These are phyloP conservation scores for Endocalyx cinctus DNA, from an alignment of 2,329 filamentous ascomycete species.

Conservation along the genomic window DNA sequence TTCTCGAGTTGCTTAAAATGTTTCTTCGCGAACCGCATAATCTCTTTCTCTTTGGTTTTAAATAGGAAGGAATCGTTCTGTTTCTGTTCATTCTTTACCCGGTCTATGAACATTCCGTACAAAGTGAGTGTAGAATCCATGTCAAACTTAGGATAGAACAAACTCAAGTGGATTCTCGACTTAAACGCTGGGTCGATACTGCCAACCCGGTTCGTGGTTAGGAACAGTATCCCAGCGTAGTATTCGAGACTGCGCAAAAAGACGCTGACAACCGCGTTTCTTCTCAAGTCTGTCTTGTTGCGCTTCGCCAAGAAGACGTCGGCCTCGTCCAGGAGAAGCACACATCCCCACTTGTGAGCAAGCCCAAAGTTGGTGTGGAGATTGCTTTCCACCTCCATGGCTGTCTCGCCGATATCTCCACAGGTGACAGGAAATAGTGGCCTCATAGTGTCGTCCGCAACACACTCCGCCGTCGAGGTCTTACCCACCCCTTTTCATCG, in stretches of 20 bases:
- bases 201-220: conserved; percentile 36
- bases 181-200: conserved; percentile 9
- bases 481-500: conserved; percentile 8
- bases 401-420: conserved; percentile 8
- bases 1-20: conserved; percentile 7
- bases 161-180: conserved; percentile 7
- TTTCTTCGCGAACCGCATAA: conserved; percentile 7
- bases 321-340: conserved; percentile 12
- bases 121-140: conserved; percentile 3
- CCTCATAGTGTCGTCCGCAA: conserved; percentile 8
- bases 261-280: conserved; percentile 28
- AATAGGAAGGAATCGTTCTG: conserved; percentile 1
- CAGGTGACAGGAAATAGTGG: conserved; percentile 12
- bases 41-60: conserved; percentile 8
- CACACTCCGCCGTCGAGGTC: conserved; percentile 11
- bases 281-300: conserved; percentile 13
- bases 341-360: conserved; percentile 17
- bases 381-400: conserved; percentile 20
- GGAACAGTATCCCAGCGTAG: conserved; percentile 36
- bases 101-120: conserved; percentile 6
- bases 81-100: conserved; percentile 4
- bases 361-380: conserved; percentile 17
- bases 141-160: conserved; percentile 8
- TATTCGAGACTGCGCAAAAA: conserved; percentile 38
- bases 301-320: conserved; percentile 13